phyloP scores from a whole-genome alignment of 2,329 filamentous ascomycete species.

The Fusarium sterilihyphosum region DNA sequence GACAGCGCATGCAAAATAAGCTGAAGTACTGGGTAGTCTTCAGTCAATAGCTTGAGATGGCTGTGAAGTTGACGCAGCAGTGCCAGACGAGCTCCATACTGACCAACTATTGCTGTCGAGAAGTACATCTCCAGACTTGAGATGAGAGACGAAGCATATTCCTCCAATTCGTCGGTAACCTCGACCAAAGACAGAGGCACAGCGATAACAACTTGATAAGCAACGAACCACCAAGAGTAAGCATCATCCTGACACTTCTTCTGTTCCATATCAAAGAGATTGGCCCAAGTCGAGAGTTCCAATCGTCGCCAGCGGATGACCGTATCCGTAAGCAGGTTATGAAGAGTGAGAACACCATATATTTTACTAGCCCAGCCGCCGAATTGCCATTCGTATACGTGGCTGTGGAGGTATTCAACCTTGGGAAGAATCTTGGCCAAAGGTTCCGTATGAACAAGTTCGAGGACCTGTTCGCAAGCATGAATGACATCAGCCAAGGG shows the following conservation, averaged over 20 bases:
- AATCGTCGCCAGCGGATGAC: slow-evolving; percentile 91
- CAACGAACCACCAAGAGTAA: slow-evolving; percentile 94
- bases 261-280: slow-evolving; percentile 85
- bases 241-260: slow-evolving; percentile 80
- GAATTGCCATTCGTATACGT: slow-evolving; percentile 93
- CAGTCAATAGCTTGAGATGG: slow-evolving; percentile 70
- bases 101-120: slow-evolving; percentile 79
- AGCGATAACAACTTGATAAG: slow-evolving; percentile 88
- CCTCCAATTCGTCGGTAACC: slow-evolving; percentile 65
- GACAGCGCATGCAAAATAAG: slow-evolving; percentile 71
- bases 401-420: slow-evolving; percentile 85
- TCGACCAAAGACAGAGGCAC: slow-evolving; percentile 74
- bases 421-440: slow-evolving; percentile 87
- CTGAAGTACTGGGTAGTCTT: slow-evolving; percentile 67
- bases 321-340: slow-evolving; percentile 80
- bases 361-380: slow-evolving; percentile 84
- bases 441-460: slow-evolving; percentile 81
- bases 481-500: slow-evolving; percentile 80
- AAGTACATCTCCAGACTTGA: slow-evolving; percentile 84
- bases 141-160: slow-evolving; percentile 76
- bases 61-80: slow-evolving; percentile 73
- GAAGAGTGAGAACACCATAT: slow-evolving; percentile 74
- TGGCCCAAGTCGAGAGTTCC: slow-evolving; percentile 92
- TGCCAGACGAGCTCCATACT: slow-evolving; percentile 77
- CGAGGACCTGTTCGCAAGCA: slow-evolving; percentile 78